Conservation (phyloP, 352 stramenopile genomes). For the Pythium oligandrum region DNA sequence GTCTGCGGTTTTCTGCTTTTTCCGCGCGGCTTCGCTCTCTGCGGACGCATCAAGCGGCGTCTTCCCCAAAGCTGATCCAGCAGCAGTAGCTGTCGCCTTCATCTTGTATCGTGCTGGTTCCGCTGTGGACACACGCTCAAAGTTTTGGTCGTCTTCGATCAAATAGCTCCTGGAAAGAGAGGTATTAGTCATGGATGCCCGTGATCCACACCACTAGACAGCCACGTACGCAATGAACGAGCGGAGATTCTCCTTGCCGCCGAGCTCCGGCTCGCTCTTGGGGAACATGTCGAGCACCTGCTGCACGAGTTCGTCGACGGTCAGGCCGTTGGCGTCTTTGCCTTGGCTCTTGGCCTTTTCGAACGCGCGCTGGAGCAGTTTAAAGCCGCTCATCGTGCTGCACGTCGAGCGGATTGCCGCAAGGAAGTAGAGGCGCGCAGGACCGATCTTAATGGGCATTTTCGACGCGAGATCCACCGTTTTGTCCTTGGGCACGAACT, state of each 20-base stretch:
- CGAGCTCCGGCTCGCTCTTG: constrained; percentile 71
- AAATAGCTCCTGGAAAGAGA: constrained; percentile 21
- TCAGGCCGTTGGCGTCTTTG: constrained; percentile 31
- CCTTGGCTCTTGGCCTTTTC: constrained; percentile 56
- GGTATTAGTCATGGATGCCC: too few species aligned
- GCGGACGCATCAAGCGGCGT: too few species aligned
- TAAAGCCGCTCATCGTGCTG: constrained; percentile 80
- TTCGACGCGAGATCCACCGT: constrained; percentile 61
- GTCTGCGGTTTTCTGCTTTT: constrained; percentile 20
- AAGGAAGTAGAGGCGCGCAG: constrained; percentile 72
- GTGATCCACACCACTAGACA: too few species aligned
- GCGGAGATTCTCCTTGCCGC: constrained; percentile 59
- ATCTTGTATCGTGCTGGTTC: constrained; percentile 25
- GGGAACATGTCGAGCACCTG: constrained; percentile 74
- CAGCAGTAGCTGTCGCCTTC: constrained; percentile 1
- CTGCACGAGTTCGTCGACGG: constrained; percentile 53
- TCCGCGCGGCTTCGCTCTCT: constrained; percentile 14
- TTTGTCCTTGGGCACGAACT: constrained; percentile 67
- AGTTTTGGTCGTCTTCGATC: constrained; percentile 29
- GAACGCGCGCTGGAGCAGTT: constrained; percentile 78
- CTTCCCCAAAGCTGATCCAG: neutral
- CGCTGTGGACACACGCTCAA: constrained; percentile 18
- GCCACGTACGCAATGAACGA: constrained; percentile 58
- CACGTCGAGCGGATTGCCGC: constrained; percentile 62
- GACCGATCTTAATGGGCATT: constrained; percentile 78